A percentile compares a stretch with the other conserved stretches of the same genome.
Conservation (phyloP, 768 basidiomycete genomes). For the Podaxis sp. region DNA sequence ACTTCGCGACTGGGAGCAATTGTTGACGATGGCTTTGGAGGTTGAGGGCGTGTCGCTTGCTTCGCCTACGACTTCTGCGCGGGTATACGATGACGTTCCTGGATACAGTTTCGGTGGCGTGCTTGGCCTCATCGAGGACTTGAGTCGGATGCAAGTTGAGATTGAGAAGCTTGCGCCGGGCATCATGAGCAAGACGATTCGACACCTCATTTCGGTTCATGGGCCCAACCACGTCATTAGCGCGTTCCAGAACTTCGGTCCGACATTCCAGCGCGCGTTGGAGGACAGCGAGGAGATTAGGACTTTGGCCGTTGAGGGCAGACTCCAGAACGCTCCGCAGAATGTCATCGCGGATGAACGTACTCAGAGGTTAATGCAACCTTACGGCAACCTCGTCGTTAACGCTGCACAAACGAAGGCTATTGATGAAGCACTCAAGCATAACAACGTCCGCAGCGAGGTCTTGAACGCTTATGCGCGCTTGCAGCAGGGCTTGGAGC, state of each 20-base stretch:
- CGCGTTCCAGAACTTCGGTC: slow-evolving; percentile 27
- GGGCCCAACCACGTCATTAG: slow-evolving; percentile 19
- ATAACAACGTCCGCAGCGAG: background rate
- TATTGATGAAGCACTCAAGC: slow-evolving; percentile 11
- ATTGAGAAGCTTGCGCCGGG: background rate
- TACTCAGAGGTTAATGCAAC: background rate
- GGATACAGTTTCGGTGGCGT: slow-evolving; percentile 6
- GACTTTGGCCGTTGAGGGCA: background rate
- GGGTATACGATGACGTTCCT: background rate
- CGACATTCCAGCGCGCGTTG: slow-evolving; percentile 23
- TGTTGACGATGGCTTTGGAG: background rate
- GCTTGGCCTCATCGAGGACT: background rate
- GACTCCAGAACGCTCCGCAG: background rate
- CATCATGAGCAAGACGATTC: slow-evolving; percentile 7
- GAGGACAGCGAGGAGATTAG: slow-evolving; percentile 16
- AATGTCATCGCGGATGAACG: background rate
- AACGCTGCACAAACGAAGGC: slow-evolving; percentile 3
- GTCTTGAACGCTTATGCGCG: slow-evolving; percentile 37
- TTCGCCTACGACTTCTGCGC: background rate
- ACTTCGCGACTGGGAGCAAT: background rate
- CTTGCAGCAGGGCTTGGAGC: slow-evolving; percentile 41
- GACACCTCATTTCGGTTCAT: slow-evolving; percentile 3
- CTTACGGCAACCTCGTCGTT: background rate
- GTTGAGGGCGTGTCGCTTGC: background rate
- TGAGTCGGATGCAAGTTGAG: background rate